Evolutionary conservation across 2,329 filamentous ascomycete genomes (phyloP), one percentile per base, ranked within the genome.

Genomic region (Calonectria crousiana): DNA sequence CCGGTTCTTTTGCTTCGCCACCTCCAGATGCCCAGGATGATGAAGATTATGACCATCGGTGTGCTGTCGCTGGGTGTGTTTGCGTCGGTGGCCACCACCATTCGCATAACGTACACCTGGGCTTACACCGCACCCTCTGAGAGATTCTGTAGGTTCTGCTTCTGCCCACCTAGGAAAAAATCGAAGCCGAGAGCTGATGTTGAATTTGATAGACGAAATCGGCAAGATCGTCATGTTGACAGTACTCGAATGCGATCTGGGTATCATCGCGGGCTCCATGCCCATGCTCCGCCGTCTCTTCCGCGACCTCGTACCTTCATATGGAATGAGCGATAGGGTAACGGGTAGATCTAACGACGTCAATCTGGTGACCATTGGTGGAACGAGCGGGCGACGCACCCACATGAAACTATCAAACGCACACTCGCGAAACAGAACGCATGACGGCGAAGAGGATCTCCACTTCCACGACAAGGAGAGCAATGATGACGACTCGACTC

Each of bases 201-300:
- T 32, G 53, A 23, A 6, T 8, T 10, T 58, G 26, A 8, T 18
- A 80, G 78, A 75, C 68, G 38, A 66, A 20, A 72, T 80, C 36
- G 78, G 72, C 14, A 76, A 79, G 38, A 78, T 81, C 32, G 73
- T 81, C 44, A 20, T 81, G 6, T 74, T 76, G 52, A 81, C 79
- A 4, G 74, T 81, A 2, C 60, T 80, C 53, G 79, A 81, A 38
- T 80, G 79, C 56, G 74, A 76, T 36, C 34, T 81, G 26, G 79
- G 79, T 18, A 79, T 81, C 68, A 77, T 80, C 44, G 75, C 77
- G 16, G 79, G 79, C 18, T 80, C 75, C 23, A 73, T 81, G 53
- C 78, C 79, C 10, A 79, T 79, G 76, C 74, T 81, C 16, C 79
- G 79, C 3, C 68, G 69, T 9, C 74, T 80, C 44, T 73, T 81